Percentiles rank a stretch among this genome's conserved stretches.
Conservation (phyloP, 2,329 filamentous ascomycete genomes). For the Scedosporium dehoogii region DNA sequence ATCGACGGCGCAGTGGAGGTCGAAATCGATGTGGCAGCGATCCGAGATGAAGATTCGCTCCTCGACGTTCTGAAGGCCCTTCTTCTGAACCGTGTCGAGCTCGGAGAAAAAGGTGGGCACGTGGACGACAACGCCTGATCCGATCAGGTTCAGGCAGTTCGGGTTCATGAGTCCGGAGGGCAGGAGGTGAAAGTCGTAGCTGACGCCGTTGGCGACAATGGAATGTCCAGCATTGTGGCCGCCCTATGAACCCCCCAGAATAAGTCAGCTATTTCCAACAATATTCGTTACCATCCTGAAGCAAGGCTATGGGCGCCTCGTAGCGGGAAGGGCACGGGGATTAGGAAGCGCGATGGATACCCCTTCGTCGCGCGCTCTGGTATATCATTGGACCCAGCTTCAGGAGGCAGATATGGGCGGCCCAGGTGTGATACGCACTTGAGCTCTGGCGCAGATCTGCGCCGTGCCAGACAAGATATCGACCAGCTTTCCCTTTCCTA, state of each 20-base stretch:
- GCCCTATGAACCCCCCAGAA: constrained; percentile 3
- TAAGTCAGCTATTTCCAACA: not conserved
- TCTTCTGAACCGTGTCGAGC: constrained; percentile 27
- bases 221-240: constrained; percentile 10
- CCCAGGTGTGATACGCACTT: constrained; percentile 1
- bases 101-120: constrained; percentile 28
- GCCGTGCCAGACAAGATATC: constrained; percentile 5
- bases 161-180: constrained; percentile 65
- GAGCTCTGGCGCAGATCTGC: constrained; percentile 7
- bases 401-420: not conserved
- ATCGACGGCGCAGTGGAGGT: constrained; percentile 58
- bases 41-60: constrained; percentile 53
- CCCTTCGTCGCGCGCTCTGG: not conserved
- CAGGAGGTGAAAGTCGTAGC: constrained; percentile 43
- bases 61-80: constrained; percentile 25
- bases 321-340: not conserved
- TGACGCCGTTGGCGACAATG: constrained; percentile 10
- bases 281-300: not conserved
- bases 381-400: not conserved
- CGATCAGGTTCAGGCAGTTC: constrained; percentile 62
- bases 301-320: not conserved
- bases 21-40: constrained; percentile 53
- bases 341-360: not conserved
- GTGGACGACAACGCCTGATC: constrained; percentile 59
- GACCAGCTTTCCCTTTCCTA: constrained; percentile 8